phyloP scores from a whole-genome alignment of 176 grass and related monocot genomes.

The Aegilops longissima region DNA sequence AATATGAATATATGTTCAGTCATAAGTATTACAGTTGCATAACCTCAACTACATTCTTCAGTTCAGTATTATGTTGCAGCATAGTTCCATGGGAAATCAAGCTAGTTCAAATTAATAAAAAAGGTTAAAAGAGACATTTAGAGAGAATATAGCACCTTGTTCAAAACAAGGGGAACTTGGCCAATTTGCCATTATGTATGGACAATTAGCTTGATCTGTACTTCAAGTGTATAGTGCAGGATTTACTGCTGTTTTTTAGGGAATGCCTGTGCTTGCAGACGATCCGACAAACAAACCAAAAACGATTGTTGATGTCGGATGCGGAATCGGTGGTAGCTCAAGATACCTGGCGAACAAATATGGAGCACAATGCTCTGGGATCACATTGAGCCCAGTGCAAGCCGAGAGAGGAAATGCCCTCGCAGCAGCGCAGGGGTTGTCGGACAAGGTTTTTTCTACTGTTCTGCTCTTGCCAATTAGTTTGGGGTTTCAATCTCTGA shows the following conservation, averaged over 20 bases:
- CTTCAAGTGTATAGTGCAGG: not conserved
- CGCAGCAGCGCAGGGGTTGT: constrained; percentile 48
- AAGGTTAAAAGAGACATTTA: not conserved
- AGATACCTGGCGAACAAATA: constrained; percentile 92
- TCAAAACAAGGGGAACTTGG: not conserved
- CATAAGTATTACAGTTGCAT: not conserved
- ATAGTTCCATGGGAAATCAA: not conserved
- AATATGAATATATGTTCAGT: not conserved
- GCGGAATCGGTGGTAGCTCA: constrained; percentile 93
- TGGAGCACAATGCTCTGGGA: constrained; percentile 62
- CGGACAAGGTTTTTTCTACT: constrained; percentile 61
- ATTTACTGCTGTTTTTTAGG: not conserved
- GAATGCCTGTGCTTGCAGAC: constrained; percentile 38
- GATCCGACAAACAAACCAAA: constrained; percentile 59
- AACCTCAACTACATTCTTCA: not conserved
- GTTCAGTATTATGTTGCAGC: not conserved
- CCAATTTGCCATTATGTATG: not conserved
- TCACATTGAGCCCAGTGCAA: constrained; percentile 93
- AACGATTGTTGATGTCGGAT: constrained; percentile 78
- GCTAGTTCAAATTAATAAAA: not conserved
- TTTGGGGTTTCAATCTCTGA: not conserved
- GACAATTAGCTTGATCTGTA: not conserved
- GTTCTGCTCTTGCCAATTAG: not conserved
- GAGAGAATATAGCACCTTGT: not conserved
- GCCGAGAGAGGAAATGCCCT: constrained; percentile 77